A percentile compares a stretch with the other conserved stretches of the same genome.
These are phyloP conservation scores for Phytophthora kernoviae DNA, from an alignment of 352 stramenopile species.

Conservation along the genomic window DNA sequence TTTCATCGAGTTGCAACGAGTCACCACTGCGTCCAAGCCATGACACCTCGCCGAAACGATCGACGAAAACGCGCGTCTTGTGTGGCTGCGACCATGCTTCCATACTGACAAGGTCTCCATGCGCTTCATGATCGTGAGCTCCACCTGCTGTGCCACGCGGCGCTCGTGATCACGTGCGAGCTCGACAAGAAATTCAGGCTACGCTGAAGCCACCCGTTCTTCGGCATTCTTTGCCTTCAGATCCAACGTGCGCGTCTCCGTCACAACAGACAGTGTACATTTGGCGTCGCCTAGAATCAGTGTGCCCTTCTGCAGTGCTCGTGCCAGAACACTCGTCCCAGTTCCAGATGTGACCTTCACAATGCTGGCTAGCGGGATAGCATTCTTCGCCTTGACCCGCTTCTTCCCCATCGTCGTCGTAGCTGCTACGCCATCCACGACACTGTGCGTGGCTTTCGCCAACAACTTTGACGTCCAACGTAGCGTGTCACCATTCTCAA, in stretches of 20 bases:
- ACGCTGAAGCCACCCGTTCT: conserved; percentile 76
- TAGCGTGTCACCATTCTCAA: conserved; percentile 81
- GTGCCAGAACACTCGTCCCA: conserved; percentile 65
- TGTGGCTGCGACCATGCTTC: conserved; percentile 84
- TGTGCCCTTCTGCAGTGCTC: conserved; percentile 75
- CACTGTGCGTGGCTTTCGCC: conserved; percentile 37
- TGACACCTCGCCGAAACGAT: conserved; percentile 84
- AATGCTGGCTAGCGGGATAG: conserved; percentile 65
- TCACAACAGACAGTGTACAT: conserved; percentile 84
- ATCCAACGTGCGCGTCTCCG: conserved; percentile 73
- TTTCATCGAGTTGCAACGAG: conserved; percentile 79
- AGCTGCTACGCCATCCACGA: conserved; percentile 30
- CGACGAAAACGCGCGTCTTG: conserved; percentile 84
- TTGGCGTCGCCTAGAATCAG: conserved; percentile 55
- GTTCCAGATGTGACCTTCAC: conserved; percentile 55
- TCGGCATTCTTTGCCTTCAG: conserved; percentile 68
- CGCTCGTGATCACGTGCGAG: conserved; percentile 77
- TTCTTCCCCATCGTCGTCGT: conserved; percentile 56
- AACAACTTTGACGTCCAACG: conserved; percentile 83
- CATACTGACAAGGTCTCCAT: conserved; percentile 73
- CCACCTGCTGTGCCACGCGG: conserved; percentile 76
- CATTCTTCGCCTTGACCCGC: conserved; percentile 57
- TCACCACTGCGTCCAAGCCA: conserved; percentile 81
- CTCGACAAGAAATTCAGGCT: conserved; percentile 77
- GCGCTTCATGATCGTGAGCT: conserved; percentile 86